Base-by-base conservation (phyloP, 441 rosid species). In the Gossypium schwendimanii region DNA sequence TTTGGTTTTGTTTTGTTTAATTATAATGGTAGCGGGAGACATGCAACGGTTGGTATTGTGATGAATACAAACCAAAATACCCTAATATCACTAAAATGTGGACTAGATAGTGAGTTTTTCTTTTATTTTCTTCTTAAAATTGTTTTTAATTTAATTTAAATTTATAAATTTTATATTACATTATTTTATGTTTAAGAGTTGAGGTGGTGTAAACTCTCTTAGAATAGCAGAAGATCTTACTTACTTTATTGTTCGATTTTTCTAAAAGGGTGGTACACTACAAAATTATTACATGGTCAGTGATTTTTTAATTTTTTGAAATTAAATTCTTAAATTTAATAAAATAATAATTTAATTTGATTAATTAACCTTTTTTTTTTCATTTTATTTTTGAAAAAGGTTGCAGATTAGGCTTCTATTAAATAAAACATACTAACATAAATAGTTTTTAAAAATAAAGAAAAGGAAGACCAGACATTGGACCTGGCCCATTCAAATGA, bases 241-340 rank as follows among this genome's bases (percentile, higher is more conserved):
- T 28, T 28, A 28, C 33, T 28, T 4, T 28, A 3, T 28, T 55
- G 94, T 88, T 7, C 79, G 88, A 39, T 88, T 87, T 68, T 86
- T 75, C 74, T 90, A 88, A 71, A 50, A 0, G 14, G 82, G 87
- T 4, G 92, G 97, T 36, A 78, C 88, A 6, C 60, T 85, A 44
- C 87, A 86, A 21, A 91, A 89, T 14, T 91, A 92, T 55, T 90
- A 90, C 70, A 90, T 90, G 97, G 97, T 88, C 21, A 21, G 77
- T 49, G 0, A 0, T 4, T 71, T 52, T 3, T 6, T 14, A 3
- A 10, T 28, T n/a, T 28, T 9, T 39, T 39, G 1, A 39, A 39
- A 39, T 39, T 6, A 39, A 39, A 8, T 39, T 39, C 45, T 28
- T 28, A 10, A 11, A 60, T 10, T 0, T 23, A 21, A 2, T 17